phyloP scores from a whole-genome alignment of 306 rosid species.

The Pterocarpus santalinus region DNA sequence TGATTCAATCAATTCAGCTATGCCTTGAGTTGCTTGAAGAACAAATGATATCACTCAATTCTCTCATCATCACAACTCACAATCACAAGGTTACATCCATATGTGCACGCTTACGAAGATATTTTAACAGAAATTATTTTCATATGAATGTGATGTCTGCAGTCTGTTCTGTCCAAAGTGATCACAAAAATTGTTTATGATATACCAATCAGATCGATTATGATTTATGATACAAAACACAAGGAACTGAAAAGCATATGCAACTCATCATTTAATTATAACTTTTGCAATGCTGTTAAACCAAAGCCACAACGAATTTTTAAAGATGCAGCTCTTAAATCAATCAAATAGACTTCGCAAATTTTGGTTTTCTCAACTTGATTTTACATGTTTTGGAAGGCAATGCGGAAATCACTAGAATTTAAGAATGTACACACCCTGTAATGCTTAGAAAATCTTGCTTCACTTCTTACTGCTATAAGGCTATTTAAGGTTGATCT shows the following conservation, averaged over 20 bases:
- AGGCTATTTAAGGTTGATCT: neutral
- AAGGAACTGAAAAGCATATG: constrained; percentile 19
- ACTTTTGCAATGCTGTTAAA: neutral
- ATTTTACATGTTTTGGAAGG: constrained; percentile 3
- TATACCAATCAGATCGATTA: neutral
- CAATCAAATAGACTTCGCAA: neutral
- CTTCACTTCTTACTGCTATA: neutral
- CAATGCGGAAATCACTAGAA: neutral
- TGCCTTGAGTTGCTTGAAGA: constrained; percentile 11
- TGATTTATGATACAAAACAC: neutral
- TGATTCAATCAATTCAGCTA: neutral
- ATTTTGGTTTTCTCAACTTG: neutral
- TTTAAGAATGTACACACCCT: neutral
- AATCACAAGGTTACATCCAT: too few relatives aligned
- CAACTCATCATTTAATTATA: neutral
- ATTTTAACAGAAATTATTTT: neutral
- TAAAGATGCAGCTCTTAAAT: neutral
- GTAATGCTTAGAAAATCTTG: constrained; percentile 7
- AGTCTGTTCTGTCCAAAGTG: neutral
- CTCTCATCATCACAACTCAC: too few relatives aligned
- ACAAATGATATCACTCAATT: neutral
- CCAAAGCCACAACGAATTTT: neutral
- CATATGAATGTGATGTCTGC: neutral
- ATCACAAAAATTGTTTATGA: constrained; percentile 2
- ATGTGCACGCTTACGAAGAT: neutral